Percentiles rank a stretch among this genome's conserved stretches.
Conservation (phyloP, 345 rosid genomes). For the Geranium brycei region DNA sequence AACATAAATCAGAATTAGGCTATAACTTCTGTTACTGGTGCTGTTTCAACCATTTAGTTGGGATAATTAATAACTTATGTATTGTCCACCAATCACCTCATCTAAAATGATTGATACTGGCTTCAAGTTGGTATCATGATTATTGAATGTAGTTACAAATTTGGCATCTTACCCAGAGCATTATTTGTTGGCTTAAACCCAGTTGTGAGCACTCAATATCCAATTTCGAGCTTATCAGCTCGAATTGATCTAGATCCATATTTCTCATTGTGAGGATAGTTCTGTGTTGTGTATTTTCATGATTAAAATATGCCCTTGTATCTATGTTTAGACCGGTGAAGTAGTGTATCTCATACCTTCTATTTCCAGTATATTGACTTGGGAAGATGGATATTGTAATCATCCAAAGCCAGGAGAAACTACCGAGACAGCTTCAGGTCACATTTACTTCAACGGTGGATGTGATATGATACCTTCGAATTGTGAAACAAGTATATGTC, state of each 20-base stretch:
- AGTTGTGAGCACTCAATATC: too few relatives aligned
- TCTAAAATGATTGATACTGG: not conserved
- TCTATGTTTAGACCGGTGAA: not conserved
- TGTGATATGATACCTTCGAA: conserved; percentile 13
- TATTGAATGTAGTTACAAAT: not conserved
- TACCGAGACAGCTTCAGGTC: conserved; percentile 8
- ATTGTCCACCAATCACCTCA: not conserved
- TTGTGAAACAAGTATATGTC: conserved; percentile 7
- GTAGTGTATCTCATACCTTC: not conserved
- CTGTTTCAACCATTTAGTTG: not conserved
- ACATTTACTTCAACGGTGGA: conserved; percentile 7
- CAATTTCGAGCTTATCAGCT: not conserved
- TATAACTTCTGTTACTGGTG: not conserved
- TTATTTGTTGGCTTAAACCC: not conserved
- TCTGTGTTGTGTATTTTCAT: not conserved
- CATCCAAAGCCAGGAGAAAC: conserved; percentile 23
- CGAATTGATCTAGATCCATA: not conserved
- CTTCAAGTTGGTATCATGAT: not conserved
- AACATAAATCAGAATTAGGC: not conserved
- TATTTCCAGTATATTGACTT: conserved; percentile 37
- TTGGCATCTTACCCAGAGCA: too few relatives aligned
- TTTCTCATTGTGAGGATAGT: not conserved
- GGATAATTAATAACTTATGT: not conserved
- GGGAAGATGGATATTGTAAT: conserved; percentile 48
- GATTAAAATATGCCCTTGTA: not conserved